Evolutionary conservation across 2,329 filamentous ascomycete species (phyloP).

Genomic region (Mycosphaerelloides madeirae): DNA sequence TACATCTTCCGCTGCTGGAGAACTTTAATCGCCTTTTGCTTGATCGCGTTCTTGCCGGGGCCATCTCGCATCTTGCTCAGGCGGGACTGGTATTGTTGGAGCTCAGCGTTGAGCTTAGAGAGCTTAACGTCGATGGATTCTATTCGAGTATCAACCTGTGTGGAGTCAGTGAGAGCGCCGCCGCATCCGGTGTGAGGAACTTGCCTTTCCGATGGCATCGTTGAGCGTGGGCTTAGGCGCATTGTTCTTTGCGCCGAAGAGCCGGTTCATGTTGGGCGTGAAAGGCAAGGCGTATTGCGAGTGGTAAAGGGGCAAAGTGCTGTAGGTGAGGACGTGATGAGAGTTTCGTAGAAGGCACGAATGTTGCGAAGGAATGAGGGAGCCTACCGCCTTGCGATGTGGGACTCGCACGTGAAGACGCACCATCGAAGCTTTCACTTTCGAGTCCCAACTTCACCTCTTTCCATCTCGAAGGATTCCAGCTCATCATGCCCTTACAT

Average conservation of each 20-base stretch:
- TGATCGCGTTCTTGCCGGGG: conserved; percentile 85
- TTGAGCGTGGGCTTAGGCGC: conserved; percentile 85
- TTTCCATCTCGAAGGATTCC: too few species aligned
- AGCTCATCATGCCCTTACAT: too few species aligned
- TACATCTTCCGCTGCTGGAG: conserved; percentile 91
- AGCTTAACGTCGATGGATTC: conserved; percentile 91
- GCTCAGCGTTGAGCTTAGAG: conserved; percentile 83
- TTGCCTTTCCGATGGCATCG: conserved; percentile 74
- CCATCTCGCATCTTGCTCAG: conserved; percentile 92
- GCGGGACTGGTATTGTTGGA: conserved; percentile 80
- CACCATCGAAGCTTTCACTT: too few species aligned
- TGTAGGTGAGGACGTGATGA: too few species aligned
- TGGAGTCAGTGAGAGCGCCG: conserved; percentile 29
- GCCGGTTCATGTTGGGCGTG: conserved; percentile 71
- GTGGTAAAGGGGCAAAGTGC: too few species aligned
- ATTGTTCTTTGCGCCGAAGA: conserved; percentile 84
- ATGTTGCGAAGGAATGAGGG: too few species aligned
- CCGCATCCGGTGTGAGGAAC: not conserved
- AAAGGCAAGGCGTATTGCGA: too few species aligned
- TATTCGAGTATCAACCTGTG: conserved; percentile 70
- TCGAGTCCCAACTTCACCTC: too few species aligned
- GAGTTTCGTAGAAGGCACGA: too few species aligned
- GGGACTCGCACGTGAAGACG: too few species aligned
- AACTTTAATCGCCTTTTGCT: conserved; percentile 89
- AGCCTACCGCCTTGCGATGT: too few species aligned